Percentiles rank a stretch among this genome's conserved stretches.
These are phyloP conservation scores for Trichomonas vaginalis DNA, from an alignment of 208 protist genomes.

Conservation along the genomic window DNA sequence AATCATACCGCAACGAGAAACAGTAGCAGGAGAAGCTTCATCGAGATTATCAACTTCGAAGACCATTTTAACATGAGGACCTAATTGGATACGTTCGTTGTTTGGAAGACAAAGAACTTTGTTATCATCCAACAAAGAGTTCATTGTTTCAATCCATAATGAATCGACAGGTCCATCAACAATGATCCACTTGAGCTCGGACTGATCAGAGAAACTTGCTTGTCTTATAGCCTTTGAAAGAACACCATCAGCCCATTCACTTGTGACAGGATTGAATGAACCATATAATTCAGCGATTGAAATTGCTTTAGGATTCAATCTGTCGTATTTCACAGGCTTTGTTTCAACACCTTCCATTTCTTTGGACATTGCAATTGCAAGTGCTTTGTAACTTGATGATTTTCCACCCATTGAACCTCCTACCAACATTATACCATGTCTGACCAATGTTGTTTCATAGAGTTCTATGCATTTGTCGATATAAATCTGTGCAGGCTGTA, in stretches of 20 bases:
- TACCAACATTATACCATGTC: slow-evolving; percentile 91
- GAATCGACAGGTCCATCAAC: slow-evolving; percentile 94
- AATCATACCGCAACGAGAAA: slow-evolving; percentile 91
- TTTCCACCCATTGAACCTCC: slow-evolving; percentile 76
- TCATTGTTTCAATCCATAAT: slow-evolving; percentile 97
- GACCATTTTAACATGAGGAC: slow-evolving; percentile 34
- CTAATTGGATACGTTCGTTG: slow-evolving; percentile 68
- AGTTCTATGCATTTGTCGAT: slow-evolving; percentile 70
- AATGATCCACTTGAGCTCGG: slow-evolving; percentile 32
- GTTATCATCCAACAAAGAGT: slow-evolving; percentile 94
- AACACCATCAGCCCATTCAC: slow-evolving; percentile 86
- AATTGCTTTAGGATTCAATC: slow-evolving; percentile 57
- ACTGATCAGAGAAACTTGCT: slow-evolving; percentile 40
- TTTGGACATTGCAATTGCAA: not conserved
- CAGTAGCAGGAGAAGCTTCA: slow-evolving; percentile 89
- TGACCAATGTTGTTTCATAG: slow-evolving; percentile 75
- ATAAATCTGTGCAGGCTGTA: slow-evolving; percentile 23
- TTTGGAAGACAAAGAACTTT: slow-evolving; percentile 89
- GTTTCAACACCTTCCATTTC: slow-evolving; percentile 19
- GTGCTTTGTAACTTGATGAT: slow-evolving; percentile 27
- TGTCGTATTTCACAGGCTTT: slow-evolving; percentile 44
- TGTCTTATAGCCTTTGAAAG: slow-evolving; percentile 70
- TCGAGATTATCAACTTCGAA: slow-evolving; percentile 73
- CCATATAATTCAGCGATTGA: slow-evolving; percentile 54
- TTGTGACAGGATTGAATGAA: slow-evolving; percentile 65